A percentile compares a stretch with the other conserved stretches of the same genome.
phyloP scores from a whole-genome alignment of 1,139 yeast genomes.

The Candida sojae region DNA sequence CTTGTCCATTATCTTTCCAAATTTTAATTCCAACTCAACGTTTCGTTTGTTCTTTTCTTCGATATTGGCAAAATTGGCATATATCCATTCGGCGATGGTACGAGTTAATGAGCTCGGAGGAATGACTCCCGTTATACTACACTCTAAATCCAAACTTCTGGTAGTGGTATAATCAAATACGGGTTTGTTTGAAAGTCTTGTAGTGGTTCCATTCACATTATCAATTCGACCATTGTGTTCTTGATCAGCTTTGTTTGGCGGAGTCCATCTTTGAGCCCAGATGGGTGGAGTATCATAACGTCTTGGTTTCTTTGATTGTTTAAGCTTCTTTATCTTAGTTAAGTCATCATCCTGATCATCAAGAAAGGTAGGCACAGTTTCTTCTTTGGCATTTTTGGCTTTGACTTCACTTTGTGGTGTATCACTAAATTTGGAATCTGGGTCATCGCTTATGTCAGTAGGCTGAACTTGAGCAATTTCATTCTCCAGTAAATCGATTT shows the following conservation, averaged over 20 bases:
- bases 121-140: conserved; percentile 68
- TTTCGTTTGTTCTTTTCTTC: conserved; percentile 58
- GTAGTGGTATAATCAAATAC: conserved; percentile 39
- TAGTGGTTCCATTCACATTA: conserved; percentile 2
- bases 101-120: conserved; percentile 85
- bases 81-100: conserved; percentile 86
- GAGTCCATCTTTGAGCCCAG: conserved; percentile 81
- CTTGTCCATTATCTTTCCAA: conserved; percentile 76
- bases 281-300: conserved; percentile 69
- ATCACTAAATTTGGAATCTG: neutral
- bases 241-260: conserved; percentile 28
- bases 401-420: neutral
- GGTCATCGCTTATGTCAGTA: too few relatives aligned
- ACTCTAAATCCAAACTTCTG: conserved; percentile 46
- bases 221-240: neutral
- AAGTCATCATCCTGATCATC: conserved; percentile 22
- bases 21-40: conserved; percentile 80
- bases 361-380: neutral
- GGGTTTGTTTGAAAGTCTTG: conserved; percentile 26
- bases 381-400: neutral
- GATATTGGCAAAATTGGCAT: conserved; percentile 71
- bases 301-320: conserved; percentile 51
- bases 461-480: neutral
- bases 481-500: neutral
- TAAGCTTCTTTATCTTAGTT: conserved; percentile 19